Base-by-base conservation (phyloP, 2,329 filamentous ascomycete genomes). In the Scedosporium apiospermum region DNA sequence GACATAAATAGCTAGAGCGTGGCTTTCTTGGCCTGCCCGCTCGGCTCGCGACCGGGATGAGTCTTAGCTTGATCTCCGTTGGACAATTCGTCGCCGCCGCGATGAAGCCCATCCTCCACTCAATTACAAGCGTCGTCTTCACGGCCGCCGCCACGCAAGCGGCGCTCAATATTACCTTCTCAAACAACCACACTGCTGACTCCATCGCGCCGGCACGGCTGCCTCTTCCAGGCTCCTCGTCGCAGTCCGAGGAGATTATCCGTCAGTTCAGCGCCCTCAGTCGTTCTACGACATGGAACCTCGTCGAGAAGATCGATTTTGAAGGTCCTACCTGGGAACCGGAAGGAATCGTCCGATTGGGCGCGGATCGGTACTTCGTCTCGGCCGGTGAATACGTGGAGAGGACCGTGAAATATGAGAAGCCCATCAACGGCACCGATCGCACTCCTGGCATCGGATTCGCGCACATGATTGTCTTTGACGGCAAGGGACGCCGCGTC, bases 381-480 rank as follows among this genome's bases (percentile, higher is more conserved):
- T 76, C 74, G 23, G 73, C 75, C 9, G 78, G 76, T 18, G 74
- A 80, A 66, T 80, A 77, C 66, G 78, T 72, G 3, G 66, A 69
- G 23, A 59, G 55, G 26, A 63, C 65, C 7, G 60, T 1, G 14
- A 75, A 74, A 64, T 30, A 67, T 58, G 67, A 71, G 27, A 71
- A 73, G 65, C 77, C 78, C 69, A 76, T 79, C 69, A 81, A 81
- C 42, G 81, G 81, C 4, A 83, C 80, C 2, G 80, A 83, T 65
- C 73, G 77, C 26, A 75, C 72, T 6, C 64, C 76, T 1, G 77
- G 78, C 3, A 72, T 72, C 2, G 78, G 79, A 0, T 79, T 78
- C 58, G 74, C 74, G 6, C 78, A 81, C 60, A 62, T 81, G 55
- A 70, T 79, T 26, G 71, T 81, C 3, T 81, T 78, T 65, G 72